Base-by-base conservation (phyloP, 345 rosid species). In the Hypericum androsaemum region DNA sequence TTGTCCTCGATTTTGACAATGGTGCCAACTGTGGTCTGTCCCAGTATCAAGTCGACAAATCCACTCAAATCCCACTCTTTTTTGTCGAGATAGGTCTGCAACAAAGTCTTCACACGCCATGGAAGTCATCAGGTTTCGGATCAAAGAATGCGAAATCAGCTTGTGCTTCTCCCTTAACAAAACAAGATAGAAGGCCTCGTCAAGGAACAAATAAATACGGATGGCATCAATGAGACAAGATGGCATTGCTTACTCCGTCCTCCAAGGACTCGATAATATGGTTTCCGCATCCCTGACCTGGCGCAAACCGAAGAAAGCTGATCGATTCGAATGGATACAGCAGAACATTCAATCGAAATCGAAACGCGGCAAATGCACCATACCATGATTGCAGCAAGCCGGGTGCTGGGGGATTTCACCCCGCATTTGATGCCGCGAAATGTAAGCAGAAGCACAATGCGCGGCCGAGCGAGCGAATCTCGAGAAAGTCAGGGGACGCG, bases 141-240 rank as follows among this genome's bases (percentile, higher is more conserved):
- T 88, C 98, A 68, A 83, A 81, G 75, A 92, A 92, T 15, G 74
- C 89, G 62, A 92, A 88, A 66, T 92, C 98, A 9, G 89, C 89
- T 77, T 92, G 89, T 6, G 85, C 82, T 57, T 56, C 74, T 57
- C 71, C 90, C 95, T 92, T 51, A 56, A 70, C 58, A 48, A 56
- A 22, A 17, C 9, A 51, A n/a, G 38, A 8, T n/a, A n/a, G n/a
- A n/a, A 50, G 8, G 11, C 16, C 58, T 66, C 11, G n/a, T 0
- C 28, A 56, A 10, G 13, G 12, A 6, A 41, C 3, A 35, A 9
- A 49, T 4, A 5, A 12, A 59, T 10, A 41, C 5, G 37, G 4
- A 16, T 42, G 5, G 32, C 12, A 7, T 10, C 7, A 38, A 13
- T 16, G 0, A 14, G 28, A 37, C 11, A 9, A 7, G 32, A 40